phyloP scores from a whole-genome alignment of 495 filamentous ascomycete species.

The Tuber melanosporum region DNA sequence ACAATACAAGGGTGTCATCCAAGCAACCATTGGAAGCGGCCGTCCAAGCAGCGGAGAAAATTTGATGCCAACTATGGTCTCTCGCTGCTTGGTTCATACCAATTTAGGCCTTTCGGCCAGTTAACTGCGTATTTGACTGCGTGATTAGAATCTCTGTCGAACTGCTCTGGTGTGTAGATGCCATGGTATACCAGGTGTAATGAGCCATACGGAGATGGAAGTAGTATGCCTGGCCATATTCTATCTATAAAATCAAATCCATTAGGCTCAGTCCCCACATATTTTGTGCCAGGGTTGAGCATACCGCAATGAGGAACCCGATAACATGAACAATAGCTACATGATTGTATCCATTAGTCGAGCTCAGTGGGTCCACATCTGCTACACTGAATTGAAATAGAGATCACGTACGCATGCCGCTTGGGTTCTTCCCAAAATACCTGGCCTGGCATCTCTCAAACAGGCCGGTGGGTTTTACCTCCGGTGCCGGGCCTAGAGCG shows the following conservation, averaged over 20 bases:
- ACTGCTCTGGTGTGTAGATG: no score
- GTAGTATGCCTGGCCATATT: constrained; percentile 97
- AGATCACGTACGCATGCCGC: constrained; percentile 68
- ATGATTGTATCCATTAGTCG: constrained; percentile 15
- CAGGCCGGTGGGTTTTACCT: constrained; percentile 68
- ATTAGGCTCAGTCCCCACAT: constrained; percentile 10
- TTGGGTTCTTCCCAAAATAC: constrained; percentile 90
- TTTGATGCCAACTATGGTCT: no score
- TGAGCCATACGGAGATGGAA: constrained; percentile 87
- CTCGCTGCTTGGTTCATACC: no score
- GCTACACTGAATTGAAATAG: neutral
- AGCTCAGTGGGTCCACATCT: no score
- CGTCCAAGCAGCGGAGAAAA: no score
- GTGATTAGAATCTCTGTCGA: no score
- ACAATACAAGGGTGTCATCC: no score
- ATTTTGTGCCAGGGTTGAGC: neutral
- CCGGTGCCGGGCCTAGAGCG: constrained; percentile 66
- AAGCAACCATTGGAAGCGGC: no score
- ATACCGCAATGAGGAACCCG: constrained; percentile 55
- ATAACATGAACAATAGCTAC: constrained; percentile 84
- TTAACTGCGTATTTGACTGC: no score
- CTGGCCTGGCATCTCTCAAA: constrained; percentile 81
- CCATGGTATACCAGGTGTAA: neutral
- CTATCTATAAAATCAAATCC: constrained; percentile 46
- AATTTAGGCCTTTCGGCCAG: no score